These are phyloP conservation scores for Pezicula neosporulosa DNA, from an alignment of 2,329 filamentous ascomycete genomes.

Conservation along the genomic window DNA sequence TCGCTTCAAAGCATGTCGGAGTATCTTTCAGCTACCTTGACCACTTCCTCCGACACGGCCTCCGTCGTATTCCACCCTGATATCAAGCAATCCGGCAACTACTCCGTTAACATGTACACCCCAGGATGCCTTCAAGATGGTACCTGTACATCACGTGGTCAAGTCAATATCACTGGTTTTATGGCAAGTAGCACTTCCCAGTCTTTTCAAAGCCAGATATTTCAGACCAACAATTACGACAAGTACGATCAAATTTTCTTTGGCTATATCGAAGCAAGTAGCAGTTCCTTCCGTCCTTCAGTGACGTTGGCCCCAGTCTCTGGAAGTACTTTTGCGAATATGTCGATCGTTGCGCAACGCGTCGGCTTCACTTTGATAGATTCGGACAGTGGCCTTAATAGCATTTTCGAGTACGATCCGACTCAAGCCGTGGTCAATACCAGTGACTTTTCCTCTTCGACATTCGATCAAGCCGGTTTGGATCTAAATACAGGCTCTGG, in stretches of 20 bases:
- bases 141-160: conserved; percentile 72
- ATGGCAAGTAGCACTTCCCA: conserved; percentile 51
- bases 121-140: conserved; percentile 82
- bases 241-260: conserved; percentile 94
- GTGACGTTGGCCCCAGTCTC: conserved; percentile 72
- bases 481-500: conserved; percentile 64
- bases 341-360: conserved; percentile 86
- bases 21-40: conserved; percentile 70
- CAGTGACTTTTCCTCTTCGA: conserved; percentile 64
- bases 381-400: conserved; percentile 79
- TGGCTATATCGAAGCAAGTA: conserved; percentile 76
- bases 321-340: conserved; percentile 55
- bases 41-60: conserved; percentile 52
- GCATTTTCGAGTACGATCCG: conserved; percentile 85
- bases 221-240: conserved; percentile 92
- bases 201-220: conserved; percentile 59
- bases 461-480: conserved; percentile 72
- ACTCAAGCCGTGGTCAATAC: conserved; percentile 52
- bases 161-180: conserved; percentile 75
- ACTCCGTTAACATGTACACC: conserved; percentile 87
- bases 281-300: conserved; percentile 69
- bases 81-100: conserved; percentile 85
- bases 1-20: conserved; percentile 68
- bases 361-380: conserved; percentile 74
- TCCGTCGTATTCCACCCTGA: conserved; percentile 79